Base-by-base conservation (phyloP, 169 alveolate genomes). In the Amoebophrya sp. region DNA sequence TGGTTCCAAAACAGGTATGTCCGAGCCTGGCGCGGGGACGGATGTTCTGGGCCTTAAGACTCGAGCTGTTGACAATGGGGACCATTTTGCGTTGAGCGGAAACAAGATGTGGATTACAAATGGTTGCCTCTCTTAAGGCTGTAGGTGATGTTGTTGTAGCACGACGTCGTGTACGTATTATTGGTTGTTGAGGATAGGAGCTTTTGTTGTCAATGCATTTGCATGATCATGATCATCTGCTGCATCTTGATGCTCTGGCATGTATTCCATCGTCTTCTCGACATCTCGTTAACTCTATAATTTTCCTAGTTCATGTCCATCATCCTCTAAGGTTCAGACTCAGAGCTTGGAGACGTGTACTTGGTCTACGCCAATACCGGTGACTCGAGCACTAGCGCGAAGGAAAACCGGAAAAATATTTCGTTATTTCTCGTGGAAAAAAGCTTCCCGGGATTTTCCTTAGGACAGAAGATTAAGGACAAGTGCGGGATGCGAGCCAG, bases 401-500 rank as follows among this genome's bases (percentile, higher is more conserved):
- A 47, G 18, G 40, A 89, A 40, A 47, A 41, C 53, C 34, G 53
- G 24, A 40, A 89, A 89, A 24, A 33, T 41, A 36, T 89, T 26
- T 89, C 90, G n/a, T 29, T 89, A 26, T 89, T 89, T 40, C 40
- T 89, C 26, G 90, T 89, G 90, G 90, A 89, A 47, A 40, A 89
- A 76, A 6, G 0, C 3, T 40, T 89, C 39, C 40, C 39, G 41
- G 90, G 90, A 29, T 89, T 89, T 33, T 34, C 33, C 33, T 33
- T 89, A 24, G 90, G 90, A 24, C 90, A 89, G 91, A 89, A 36
- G 90, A 83, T 83, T 33, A 36, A 33, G 14, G 41, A 83, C 40
- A 83, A 36, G 90, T 83, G 41, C 65, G 91, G 91, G 40, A 40
- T 89, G 91, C 40, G 76, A 23, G 91, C 91, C 23, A 40, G 40